Evolutionary conservation across 352 stramenopile genomes (phyloP).

Genomic region (Pythium brassicae): DNA sequence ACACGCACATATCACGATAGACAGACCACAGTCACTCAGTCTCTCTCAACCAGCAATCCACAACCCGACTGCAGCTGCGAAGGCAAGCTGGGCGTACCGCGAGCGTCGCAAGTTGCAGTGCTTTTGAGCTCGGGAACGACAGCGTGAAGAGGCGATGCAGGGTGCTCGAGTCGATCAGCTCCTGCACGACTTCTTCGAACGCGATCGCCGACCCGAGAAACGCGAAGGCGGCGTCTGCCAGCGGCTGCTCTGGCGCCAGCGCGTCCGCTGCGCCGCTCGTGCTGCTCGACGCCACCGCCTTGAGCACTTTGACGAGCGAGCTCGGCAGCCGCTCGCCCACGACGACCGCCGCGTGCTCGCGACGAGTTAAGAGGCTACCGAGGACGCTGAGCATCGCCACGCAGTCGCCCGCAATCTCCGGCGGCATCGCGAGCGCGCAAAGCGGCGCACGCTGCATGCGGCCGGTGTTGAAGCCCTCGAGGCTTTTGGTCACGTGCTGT

Average conservation of each 20-base stretch:
- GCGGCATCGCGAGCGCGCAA: background rate
- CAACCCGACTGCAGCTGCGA: too few relatives aligned
- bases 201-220: slow-evolving; percentile 26
- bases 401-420: slow-evolving; percentile 4
- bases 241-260: background rate
- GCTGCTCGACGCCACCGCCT: slow-evolving; percentile 19
- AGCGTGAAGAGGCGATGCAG: slow-evolving; percentile 52
- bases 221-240: slow-evolving; percentile 21
- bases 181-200: slow-evolving; percentile 38
- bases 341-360: slow-evolving; percentile 25
- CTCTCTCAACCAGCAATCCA: background rate
- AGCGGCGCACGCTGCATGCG: slow-evolving; percentile 17
- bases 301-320: slow-evolving; percentile 48
- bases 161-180: slow-evolving; percentile 41
- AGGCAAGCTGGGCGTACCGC: too few relatives aligned
- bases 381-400: slow-evolving; percentile 27
- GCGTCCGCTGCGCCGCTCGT: background rate
- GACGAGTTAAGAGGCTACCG: slow-evolving; percentile 16
- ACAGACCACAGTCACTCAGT: background rate
- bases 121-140: slow-evolving; percentile 15
- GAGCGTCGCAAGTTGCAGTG: slow-evolving; percentile 14
- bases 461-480: slow-evolving; percentile 33
- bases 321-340: slow-evolving; percentile 49
- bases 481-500: slow-evolving; percentile 18
- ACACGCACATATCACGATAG: too few relatives aligned